Percentiles rank a stretch among this genome's conserved stretches.
Evolutionary conservation across 202 grass and related monocot species (phyloP).

Genomic region (Digitaria exilis): DNA sequence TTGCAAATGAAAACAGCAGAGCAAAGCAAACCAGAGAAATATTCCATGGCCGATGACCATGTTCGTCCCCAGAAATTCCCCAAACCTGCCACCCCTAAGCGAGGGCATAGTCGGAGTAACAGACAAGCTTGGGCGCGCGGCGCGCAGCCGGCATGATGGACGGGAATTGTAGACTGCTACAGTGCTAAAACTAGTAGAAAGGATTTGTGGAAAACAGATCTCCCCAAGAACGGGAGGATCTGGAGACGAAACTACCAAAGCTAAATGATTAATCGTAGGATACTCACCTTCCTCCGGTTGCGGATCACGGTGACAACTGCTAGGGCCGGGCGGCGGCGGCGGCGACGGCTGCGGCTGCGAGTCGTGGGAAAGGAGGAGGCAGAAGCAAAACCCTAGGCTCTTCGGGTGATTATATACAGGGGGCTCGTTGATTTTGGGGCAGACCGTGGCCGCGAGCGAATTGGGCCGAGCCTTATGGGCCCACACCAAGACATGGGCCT

Average conservation of each 20-base stretch:
- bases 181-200: too few species aligned
- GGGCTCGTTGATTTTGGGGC: not conserved
- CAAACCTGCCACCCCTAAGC: too few species aligned
- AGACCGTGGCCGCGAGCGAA: not conserved
- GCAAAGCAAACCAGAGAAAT: too few species aligned
- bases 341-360: not conserved
- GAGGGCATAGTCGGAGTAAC: too few species aligned
- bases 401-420: not conserved
- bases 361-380: not conserved
- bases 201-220: too few species aligned
- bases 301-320: not conserved
- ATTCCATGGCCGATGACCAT: too few species aligned
- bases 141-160: too few species aligned
- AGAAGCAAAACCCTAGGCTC: not conserved
- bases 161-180: too few species aligned
- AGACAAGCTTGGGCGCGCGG: too few species aligned
- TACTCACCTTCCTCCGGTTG: conserved; percentile 19
- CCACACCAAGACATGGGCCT: not conserved
- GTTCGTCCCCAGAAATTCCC: too few species aligned
- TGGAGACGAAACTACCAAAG: not conserved
- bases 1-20: not conserved
- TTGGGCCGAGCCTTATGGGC: not conserved
- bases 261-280: not conserved
- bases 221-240: not conserved
- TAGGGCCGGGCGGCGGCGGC: not conserved